These are phyloP conservation scores for Xerocomus brunneocitrinus DNA, from an alignment of 768 basidiomycete species.

Conservation along the genomic window DNA sequence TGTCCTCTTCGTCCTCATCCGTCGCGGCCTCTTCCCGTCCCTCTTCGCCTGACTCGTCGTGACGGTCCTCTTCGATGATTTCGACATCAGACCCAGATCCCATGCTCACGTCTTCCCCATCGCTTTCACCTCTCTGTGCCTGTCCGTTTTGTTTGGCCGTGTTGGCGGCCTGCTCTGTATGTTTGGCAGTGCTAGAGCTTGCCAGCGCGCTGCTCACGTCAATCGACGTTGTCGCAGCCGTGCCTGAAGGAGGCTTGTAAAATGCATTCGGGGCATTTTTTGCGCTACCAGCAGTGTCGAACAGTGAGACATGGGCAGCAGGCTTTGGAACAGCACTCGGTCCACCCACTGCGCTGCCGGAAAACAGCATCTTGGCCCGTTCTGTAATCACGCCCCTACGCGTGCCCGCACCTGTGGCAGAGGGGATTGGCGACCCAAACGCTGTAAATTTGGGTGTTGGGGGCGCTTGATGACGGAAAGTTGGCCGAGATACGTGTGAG, in stretches of 20 bases:
- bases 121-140: background rate
- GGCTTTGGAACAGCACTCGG: conserved; percentile 4
- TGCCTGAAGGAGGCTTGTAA: conserved; percentile 46
- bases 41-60: background rate
- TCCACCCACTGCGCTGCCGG: background rate
- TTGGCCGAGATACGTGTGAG: background rate
- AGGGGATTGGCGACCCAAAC: conserved; percentile 23
- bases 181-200: background rate
- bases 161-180: background rate
- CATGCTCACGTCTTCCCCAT: conserved; percentile 22
- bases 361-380: conserved; percentile 15
- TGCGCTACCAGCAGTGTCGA: conserved; percentile 46
- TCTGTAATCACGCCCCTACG: conserved; percentile 13
- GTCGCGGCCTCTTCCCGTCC: conserved; percentile 3
- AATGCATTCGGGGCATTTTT: conserved; percentile 61
- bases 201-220: conserved; percentile 2
- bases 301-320: conserved; percentile 26
- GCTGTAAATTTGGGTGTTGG: conserved; percentile 23
- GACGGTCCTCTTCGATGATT: conserved; percentile 5
- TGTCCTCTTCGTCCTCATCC: conserved; percentile 12
- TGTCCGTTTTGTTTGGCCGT: conserved; percentile 6
- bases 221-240: background rate
- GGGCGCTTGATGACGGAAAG: conserved; percentile 2
- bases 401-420: background rate
- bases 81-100: conserved; percentile 16